Evolutionary conservation across 306 rosid genomes (phyloP), one percentile per base, ranked within the genome.

Genomic region (Lathyrus tuberosus): DNA sequence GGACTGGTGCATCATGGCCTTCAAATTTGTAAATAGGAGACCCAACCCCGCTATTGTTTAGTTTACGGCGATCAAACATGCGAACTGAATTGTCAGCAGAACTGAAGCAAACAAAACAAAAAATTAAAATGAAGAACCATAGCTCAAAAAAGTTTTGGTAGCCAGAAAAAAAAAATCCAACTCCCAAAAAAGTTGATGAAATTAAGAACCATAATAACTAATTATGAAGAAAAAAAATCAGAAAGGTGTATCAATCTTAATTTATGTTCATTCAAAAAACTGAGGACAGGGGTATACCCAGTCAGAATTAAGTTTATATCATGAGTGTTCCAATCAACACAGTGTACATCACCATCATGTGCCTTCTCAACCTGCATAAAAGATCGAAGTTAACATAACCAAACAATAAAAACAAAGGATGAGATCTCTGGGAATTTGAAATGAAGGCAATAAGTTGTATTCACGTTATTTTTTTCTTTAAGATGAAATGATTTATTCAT

Each of bases 261-360:
- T 72, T 57, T 40, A 65, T 24, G 22, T 47, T 78, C 28, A 78
- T 59, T 49, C 35, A 69, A 40, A 49, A 28, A 46, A 44, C 24
- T 49, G 46, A 57, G 33, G 62, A 44, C 17, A 57, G 44, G 56
- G 42, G 40, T 26, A 57, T 88, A 91, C 97, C 97, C 97, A 52
- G 97, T 91, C 71, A 91, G 74, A 76, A 91, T 85, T 62, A 80
- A 84, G 72, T 91, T 94, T 51, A 80, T 82, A 61, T 91, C 86
- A 66, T 85, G 97, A 62, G 92, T 89, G 79, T 78, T 87, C 99
- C 99, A 94, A 85, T 94, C 99, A 73, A 94, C 97, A 82, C 96
- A 91, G 78, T 94, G 99, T 71, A 94, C 84, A 86, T 91, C 99
- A 63, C 83, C 88, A 81, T 83, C 70, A 51, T 94, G 99, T 0